phyloP scores from a whole-genome alignment of 495 filamentous ascomycete genomes.

The Aspergillus cristatus region DNA sequence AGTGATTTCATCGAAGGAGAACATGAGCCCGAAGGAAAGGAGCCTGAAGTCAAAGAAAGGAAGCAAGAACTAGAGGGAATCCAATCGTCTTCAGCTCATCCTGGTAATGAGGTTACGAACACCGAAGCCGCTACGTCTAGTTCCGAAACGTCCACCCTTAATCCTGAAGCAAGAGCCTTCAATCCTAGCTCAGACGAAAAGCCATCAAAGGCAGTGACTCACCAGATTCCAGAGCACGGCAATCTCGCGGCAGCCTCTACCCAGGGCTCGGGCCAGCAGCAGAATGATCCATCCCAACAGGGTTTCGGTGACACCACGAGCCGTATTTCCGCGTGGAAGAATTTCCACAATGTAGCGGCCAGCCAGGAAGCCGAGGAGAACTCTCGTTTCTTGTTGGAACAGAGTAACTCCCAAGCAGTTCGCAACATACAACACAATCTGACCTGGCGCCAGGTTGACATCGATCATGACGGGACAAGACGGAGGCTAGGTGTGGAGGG shows the following conservation, averaged over 20 bases:
- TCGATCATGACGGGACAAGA: constrained; percentile 11
- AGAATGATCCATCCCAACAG: neutral
- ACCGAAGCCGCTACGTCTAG: neutral
- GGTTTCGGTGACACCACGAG: neutral
- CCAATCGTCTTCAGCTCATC: neutral
- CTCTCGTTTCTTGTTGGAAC: constrained; percentile 11
- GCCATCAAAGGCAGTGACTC: neutral
- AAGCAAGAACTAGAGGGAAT: constrained; percentile 1
- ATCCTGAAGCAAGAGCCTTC: neutral
- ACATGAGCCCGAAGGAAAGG: too few species aligned
- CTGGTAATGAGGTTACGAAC: neutral
- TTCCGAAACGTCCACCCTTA: too few species aligned
- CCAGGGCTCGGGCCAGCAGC: neutral
- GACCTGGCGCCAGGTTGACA: constrained; percentile 19
- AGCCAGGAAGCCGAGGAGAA: constrained; percentile 20
- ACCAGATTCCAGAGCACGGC: neutral
- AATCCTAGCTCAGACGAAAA: neutral
- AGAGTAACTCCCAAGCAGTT: neutral
- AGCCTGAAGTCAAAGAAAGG: too few species aligned
- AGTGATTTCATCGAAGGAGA: neutral
- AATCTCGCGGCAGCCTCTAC: neutral
- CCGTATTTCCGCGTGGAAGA: constrained; percentile 25
- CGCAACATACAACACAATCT: constrained; percentile 12
- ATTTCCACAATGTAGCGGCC: constrained; percentile 20
- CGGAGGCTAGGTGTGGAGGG: constrained; percentile 10